These are phyloP conservation scores for Triticum dicoccoides DNA, from an alignment of 176 grass and related monocot genomes.

Conservation along the genomic window DNA sequence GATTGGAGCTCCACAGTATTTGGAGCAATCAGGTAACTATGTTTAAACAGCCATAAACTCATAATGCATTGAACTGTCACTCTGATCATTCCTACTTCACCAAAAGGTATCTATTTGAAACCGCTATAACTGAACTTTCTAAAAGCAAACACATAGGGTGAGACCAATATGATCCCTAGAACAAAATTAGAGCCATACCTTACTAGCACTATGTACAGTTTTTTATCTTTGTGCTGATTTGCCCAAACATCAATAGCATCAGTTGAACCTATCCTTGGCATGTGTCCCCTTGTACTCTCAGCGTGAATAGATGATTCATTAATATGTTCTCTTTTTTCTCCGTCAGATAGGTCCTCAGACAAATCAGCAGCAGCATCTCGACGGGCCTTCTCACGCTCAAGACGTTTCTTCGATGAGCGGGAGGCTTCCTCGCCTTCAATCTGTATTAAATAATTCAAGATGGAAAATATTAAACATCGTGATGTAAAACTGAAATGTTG, in stretches of 20 bases:
- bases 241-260: slow-evolving; percentile 65
- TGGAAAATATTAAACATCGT: not conserved
- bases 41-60: not conserved
- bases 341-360: slow-evolving; percentile 70
- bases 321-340: slow-evolving; percentile 48
- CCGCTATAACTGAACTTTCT: not conserved
- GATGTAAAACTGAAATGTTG: slow-evolving; percentile 7
- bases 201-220: slow-evolving; percentile 80
- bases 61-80: not conserved
- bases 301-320: slow-evolving; percentile 45
- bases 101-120: slow-evolving; percentile 1
- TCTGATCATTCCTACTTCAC: not conserved
- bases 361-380: slow-evolving; percentile 52
- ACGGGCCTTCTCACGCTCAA: slow-evolving; percentile 58
- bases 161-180: slow-evolving; percentile 6
- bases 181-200: slow-evolving; percentile 37
- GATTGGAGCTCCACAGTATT: not conserved
- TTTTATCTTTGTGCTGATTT: slow-evolving; percentile 74
- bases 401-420: slow-evolving; percentile 31
- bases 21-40: not conserved
- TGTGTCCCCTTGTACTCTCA: slow-evolving; percentile 44
- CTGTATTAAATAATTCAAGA: slow-evolving; percentile 34
- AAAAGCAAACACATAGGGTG: not conserved
- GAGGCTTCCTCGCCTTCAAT: slow-evolving; percentile 64
- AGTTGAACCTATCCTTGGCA: slow-evolving; percentile 51